Evolutionary conservation across 2,329 filamentous ascomycete species (phyloP).

Genomic region (Colletotrichum shisoi): DNA sequence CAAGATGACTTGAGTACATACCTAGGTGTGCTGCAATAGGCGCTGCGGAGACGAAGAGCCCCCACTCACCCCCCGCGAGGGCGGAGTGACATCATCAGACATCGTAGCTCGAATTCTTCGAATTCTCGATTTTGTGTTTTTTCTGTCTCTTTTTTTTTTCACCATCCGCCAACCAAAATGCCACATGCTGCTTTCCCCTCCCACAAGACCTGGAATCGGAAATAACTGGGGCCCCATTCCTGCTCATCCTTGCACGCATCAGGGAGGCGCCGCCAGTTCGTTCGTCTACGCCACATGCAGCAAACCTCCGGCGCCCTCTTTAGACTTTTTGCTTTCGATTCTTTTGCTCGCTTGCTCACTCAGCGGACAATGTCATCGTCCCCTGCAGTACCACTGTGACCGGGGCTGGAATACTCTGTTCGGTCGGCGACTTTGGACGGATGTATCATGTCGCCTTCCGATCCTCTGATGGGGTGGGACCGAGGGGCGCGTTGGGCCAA

Average conservation of each 20-base stretch:
- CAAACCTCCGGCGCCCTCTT: constrained; percentile 2
- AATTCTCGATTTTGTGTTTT: background rate
- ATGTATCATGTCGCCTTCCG: constrained; percentile 38
- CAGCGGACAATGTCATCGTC: constrained; percentile 5
- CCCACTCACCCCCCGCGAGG: constrained; percentile 2
- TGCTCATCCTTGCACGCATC: constrained; percentile 21
- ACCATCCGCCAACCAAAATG: constrained; percentile 28
- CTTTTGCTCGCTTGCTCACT: constrained; percentile 9
- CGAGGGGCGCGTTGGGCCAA: constrained; percentile 18
- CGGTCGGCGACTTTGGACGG: constrained; percentile 16
- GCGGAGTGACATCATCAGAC: constrained; percentile 35
- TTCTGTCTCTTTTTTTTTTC: background rate
- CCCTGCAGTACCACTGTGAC: constrained; percentile 20
- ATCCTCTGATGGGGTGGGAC: constrained; percentile 13
- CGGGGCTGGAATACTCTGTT: constrained; percentile 34
- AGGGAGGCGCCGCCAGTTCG: constrained; percentile 15
- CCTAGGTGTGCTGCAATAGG: background rate
- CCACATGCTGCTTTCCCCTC: constrained; percentile 17
- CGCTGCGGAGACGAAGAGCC: constrained; percentile 5
- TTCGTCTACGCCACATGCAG: constrained; percentile 15
- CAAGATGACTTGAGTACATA: constrained; percentile 15
- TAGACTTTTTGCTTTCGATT: constrained; percentile 1
- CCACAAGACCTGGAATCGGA: background rate
- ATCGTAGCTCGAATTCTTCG: constrained; percentile 3
- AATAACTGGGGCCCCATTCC: background rate